phyloP scores from a whole-genome alignment of 495 filamentous ascomycete species.

The Hyaloscypha variabilis region DNA sequence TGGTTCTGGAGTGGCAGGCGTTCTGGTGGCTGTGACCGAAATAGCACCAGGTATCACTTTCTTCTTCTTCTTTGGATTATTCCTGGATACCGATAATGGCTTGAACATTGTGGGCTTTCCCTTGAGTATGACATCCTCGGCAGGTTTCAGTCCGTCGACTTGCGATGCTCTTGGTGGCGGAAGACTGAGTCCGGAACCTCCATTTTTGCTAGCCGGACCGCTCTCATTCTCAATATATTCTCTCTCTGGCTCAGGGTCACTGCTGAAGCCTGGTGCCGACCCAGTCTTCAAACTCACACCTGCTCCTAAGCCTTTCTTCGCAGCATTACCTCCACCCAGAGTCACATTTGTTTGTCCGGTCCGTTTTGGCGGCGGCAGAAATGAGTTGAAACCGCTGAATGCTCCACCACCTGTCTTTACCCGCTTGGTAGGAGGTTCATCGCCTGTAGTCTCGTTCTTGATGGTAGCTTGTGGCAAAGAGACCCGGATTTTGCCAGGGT shows the following conservation, averaged over 20 bases:
- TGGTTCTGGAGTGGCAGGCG: slow-evolving; percentile 14
- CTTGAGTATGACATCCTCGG: slow-evolving; percentile 64
- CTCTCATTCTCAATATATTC: slow-evolving; percentile 28
- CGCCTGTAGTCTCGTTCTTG: slow-evolving; percentile 41
- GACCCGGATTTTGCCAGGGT: slow-evolving; percentile 81
- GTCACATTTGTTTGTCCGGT: slow-evolving; percentile 40
- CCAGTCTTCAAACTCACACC: slow-evolving; percentile 79
- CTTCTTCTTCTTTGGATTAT: slow-evolving; percentile 71
- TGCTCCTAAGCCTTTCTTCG: slow-evolving; percentile 32
- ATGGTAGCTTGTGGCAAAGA: slow-evolving; percentile 59
- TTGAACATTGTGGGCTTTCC: slow-evolving; percentile 87
- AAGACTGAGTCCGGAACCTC: slow-evolving; percentile 9
- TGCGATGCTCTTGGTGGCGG: slow-evolving; percentile 32
- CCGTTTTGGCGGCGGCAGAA: slow-evolving; percentile 86
- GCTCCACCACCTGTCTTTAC: slow-evolving; percentile 57
- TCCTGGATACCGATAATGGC: slow-evolving; percentile 77
- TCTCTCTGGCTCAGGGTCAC: slow-evolving; percentile 40
- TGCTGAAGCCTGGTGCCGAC: slow-evolving; percentile 74
- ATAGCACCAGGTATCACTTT: slow-evolving; percentile 16
- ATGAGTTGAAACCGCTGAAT: slow-evolving; percentile 79
- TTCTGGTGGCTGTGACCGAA: neutral
- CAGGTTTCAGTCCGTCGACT: slow-evolving; percentile 49
- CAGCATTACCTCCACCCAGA: slow-evolving; percentile 33
- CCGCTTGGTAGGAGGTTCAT: slow-evolving; percentile 74
- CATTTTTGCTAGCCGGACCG: slow-evolving; percentile 13